Evolutionary conservation across 768 basidiomycete genomes (phyloP).

Genomic region (Suillus brevipes): DNA sequence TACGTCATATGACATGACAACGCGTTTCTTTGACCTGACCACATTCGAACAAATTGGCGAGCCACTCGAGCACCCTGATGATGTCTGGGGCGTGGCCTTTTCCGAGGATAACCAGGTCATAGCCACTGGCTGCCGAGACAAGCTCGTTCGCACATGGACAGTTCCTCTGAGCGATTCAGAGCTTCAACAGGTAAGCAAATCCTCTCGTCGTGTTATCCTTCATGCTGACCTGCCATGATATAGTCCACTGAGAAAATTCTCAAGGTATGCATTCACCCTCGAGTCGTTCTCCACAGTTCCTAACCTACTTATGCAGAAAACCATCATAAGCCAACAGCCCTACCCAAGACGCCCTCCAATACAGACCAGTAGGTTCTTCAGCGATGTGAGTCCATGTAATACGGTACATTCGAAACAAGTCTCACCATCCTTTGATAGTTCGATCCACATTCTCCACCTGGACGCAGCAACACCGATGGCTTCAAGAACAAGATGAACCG

Average conservation of each 20-base stretch:
- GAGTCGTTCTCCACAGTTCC: not conserved
- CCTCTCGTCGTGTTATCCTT: not conserved
- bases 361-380: not conserved
- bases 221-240: not conserved
- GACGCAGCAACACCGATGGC: not conserved
- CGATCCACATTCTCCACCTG: not conserved
- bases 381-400: not conserved
- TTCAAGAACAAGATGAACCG: not conserved
- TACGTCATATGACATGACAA: not conserved
- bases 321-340: not conserved
- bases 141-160: not conserved
- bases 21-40: not conserved
- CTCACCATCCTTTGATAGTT: not conserved
- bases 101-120: not conserved
- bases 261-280: not conserved
- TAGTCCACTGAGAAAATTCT: not conserved
- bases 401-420: not conserved
- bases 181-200: not conserved
- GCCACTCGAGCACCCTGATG: not conserved
- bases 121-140: not conserved
- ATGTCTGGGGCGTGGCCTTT: fast-evolving
- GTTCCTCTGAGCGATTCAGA: not conserved
- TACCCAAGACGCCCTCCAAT: not conserved
- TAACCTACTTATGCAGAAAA: not conserved
- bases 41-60: not conserved